Evolutionary conservation across 2,329 filamentous ascomycete species (phyloP).

Genomic region (Fusarium mangiferae): DNA sequence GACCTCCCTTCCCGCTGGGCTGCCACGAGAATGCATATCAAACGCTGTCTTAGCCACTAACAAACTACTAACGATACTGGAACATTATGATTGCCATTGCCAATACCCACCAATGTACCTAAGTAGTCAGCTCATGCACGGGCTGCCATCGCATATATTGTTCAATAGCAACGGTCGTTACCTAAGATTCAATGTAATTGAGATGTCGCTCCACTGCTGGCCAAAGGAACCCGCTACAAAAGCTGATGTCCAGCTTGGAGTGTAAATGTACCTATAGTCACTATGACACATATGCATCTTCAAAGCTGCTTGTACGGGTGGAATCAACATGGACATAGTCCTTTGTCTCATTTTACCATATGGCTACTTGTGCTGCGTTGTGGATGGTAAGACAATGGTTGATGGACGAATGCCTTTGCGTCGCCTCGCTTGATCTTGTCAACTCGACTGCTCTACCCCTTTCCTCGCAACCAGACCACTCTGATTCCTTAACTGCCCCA

Average conservation of each 20-base stretch:
- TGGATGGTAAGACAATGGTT: slow-evolving; percentile 11
- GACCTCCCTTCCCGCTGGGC: not conserved
- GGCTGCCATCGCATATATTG: not conserved
- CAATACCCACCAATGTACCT: not conserved
- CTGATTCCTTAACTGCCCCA: not conserved
- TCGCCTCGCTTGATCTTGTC: slow-evolving; percentile 11
- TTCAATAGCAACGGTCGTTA: not conserved
- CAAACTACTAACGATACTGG: not conserved
- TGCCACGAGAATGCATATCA: not conserved
- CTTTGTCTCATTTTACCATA: slow-evolving; percentile 16
- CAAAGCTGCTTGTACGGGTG: not conserved
- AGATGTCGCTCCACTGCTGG: not conserved
- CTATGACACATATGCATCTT: not conserved
- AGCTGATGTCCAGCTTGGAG: not conserved
- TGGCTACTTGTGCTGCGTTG: slow-evolving; percentile 2
- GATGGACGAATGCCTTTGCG: slow-evolving; percentile 20
- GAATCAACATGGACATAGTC: not conserved
- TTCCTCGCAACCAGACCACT: not conserved
- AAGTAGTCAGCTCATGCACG: not conserved
- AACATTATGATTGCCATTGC: not conserved
- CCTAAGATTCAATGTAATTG: not conserved
- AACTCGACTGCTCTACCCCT: not conserved
- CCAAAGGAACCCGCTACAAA: not conserved
- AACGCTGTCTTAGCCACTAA: not conserved
- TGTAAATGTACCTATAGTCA: not conserved